A percentile compares a stretch with the other conserved stretches of the same genome.
Evolutionary conservation across 2,329 filamentous ascomycete genomes (phyloP).

Genomic region (Amesomyces nigricolor): DNA sequence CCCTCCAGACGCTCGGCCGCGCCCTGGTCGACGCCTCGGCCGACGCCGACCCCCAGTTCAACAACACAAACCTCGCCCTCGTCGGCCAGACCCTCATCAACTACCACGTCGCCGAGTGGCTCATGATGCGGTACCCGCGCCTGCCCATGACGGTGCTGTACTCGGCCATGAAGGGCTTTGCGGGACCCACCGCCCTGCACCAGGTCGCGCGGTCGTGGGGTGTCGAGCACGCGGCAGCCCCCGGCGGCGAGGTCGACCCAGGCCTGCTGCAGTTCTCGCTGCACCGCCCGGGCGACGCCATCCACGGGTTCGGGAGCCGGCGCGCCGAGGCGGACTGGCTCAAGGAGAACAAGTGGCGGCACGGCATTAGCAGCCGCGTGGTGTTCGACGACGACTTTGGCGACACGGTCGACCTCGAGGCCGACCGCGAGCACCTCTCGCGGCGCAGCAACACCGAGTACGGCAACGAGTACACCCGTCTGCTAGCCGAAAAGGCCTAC

Average conservation of each 20-base stretch:
- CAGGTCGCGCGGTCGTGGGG: conserved; percentile 82
- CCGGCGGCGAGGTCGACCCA: conserved; percentile 86
- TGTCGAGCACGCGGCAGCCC: conserved; percentile 78
- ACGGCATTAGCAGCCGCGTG: conserved; percentile 69
- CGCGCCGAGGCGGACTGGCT: conserved; percentile 46
- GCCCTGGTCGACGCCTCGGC: conserved; percentile 82
- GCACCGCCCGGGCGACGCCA: conserved; percentile 40
- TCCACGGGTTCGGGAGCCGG: conserved; percentile 47
- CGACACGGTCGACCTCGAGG: conserved; percentile 41
- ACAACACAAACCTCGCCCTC: conserved; percentile 78
- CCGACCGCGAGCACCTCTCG: conserved; percentile 8
- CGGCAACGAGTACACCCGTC: conserved; percentile 26
- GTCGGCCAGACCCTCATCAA: conserved; percentile 78
- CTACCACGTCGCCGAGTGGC: conserved; percentile 83
- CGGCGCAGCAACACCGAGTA: conserved; percentile 20
- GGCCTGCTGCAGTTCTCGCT: conserved; percentile 76
- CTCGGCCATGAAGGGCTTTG: conserved; percentile 77
- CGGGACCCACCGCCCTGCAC: conserved; percentile 67
- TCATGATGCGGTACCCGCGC: conserved; percentile 84
- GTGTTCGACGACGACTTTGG: conserved; percentile 84
- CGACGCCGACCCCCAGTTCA: conserved; percentile 73
- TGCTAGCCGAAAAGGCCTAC: conserved; percentile 32
- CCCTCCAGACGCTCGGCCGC: conserved; percentile 78
- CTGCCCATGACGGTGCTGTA: conserved; percentile 85
- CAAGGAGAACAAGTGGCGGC: conserved; percentile 51